A percentile compares a stretch with the other conserved stretches of the same genome.
phyloP scores from a whole-genome alignment of 495 filamentous ascomycete genomes.

The Chaetomium cochliodes region DNA sequence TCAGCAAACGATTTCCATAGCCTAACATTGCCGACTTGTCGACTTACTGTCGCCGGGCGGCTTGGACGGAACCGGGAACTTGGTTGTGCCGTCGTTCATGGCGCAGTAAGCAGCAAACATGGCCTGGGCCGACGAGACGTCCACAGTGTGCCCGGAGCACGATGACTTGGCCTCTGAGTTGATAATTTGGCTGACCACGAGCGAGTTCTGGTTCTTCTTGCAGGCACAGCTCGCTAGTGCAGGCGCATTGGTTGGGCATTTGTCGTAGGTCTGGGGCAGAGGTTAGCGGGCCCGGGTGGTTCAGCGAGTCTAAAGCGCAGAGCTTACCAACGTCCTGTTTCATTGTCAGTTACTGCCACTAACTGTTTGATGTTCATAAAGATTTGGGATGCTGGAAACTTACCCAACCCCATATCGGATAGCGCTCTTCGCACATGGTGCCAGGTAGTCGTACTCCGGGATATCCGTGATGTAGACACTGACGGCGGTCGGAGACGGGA shows the following conservation, averaged over 20 bases:
- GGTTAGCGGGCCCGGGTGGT: background rate
- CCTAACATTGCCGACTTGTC: background rate
- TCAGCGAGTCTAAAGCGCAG: background rate
- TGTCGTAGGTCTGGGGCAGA: constrained; percentile 26
- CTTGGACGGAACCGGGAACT: constrained; percentile 44
- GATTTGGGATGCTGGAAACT: constrained; percentile 16
- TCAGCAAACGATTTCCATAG: constrained; percentile 14
- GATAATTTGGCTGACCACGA: constrained; percentile 40
- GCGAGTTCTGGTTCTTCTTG: constrained; percentile 47
- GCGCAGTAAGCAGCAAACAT: constrained; percentile 52
- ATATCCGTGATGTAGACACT: constrained; percentile 50
- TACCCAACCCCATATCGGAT: constrained; percentile 43
- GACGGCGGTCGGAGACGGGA: constrained; percentile 43
- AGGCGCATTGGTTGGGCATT: constrained; percentile 42
- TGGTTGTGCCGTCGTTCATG: constrained; percentile 45
- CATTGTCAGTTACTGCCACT: constrained; percentile 21
- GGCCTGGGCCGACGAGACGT: constrained; percentile 47
- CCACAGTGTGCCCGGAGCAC: constrained; percentile 42
- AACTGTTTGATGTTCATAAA: background rate
- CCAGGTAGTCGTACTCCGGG: constrained; percentile 42
- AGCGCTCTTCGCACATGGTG: constrained; percentile 44
- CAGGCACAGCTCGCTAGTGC: constrained; percentile 50
- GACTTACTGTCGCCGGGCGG: constrained; percentile 48
- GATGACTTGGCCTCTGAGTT: constrained; percentile 41
- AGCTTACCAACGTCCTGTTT: constrained; percentile 38